Percentiles rank a stretch among this genome's conserved stretches.
These are phyloP conservation scores for Colletotrichum salicis DNA, from an alignment of 2,329 filamentous ascomycete species.

Conservation along the genomic window DNA sequence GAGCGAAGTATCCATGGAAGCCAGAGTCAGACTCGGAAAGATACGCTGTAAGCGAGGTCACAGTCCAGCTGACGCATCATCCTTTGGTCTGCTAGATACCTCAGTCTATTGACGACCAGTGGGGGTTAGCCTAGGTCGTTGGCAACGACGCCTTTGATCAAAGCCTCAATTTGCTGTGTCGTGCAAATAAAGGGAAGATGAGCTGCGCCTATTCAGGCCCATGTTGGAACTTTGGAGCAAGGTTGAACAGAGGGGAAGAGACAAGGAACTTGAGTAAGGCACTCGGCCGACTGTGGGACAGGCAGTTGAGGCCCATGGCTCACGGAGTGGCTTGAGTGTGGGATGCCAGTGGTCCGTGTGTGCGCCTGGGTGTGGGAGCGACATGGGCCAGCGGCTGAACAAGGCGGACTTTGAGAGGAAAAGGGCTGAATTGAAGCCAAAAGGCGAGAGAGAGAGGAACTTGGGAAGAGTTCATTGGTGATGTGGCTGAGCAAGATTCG, in stretches of 20 bases:
- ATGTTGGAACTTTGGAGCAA: background rate
- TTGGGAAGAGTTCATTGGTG: background rate
- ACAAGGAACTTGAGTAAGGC: constrained; percentile 21
- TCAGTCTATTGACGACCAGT: background rate
- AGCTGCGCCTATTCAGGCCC: background rate
- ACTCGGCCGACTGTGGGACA: constrained; percentile 7
- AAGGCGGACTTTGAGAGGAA: constrained; percentile 27
- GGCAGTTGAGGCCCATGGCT: background rate
- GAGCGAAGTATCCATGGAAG: background rate
- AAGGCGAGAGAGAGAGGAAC: background rate
- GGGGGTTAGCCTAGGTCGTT: background rate
- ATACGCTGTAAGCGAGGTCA: background rate
- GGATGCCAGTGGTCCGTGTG: constrained; percentile 20
- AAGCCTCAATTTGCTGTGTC: constrained; percentile 10
- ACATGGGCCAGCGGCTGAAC: constrained; percentile 30
- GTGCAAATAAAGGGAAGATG: constrained; percentile 8
- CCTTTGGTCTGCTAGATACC: constrained; percentile 18
- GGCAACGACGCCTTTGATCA: background rate
- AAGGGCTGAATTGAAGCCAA: background rate
- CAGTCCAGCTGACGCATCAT: constrained; percentile 4
- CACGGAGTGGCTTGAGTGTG: constrained; percentile 25
- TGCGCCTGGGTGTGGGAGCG: constrained; percentile 8
- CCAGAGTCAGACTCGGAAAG: background rate
- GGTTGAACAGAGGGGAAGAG: background rate
- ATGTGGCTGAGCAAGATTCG: constrained; percentile 27